Evolutionary conservation across 345 rosid species (phyloP).

Genomic region (Clausena lansium): DNA sequence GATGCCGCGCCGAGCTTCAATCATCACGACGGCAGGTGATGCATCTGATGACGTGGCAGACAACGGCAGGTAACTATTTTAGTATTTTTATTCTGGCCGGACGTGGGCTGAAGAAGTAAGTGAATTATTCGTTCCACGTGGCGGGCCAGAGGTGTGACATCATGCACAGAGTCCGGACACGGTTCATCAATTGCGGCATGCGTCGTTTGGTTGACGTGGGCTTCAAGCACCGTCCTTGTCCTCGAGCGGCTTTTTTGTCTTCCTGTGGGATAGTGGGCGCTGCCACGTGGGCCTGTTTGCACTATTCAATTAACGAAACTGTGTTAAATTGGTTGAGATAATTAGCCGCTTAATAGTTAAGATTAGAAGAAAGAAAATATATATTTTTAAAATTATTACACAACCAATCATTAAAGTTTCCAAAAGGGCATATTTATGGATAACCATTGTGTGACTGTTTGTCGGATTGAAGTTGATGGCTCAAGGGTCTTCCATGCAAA

Average conservation of each 20-base stretch:
- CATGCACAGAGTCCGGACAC: background rate
- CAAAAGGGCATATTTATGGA: background rate
- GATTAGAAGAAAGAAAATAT: too few species aligned
- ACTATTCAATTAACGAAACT: background rate
- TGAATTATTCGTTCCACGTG: background rate
- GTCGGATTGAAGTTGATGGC: too few species aligned
- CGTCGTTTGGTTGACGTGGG: conserved; percentile 9
- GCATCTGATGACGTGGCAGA: background rate
- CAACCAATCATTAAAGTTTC: background rate
- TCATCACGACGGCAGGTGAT: background rate
- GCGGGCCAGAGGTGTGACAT: background rate
- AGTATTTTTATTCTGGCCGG: background rate
- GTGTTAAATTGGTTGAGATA: background rate
- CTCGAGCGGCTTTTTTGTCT: conserved; percentile 15
- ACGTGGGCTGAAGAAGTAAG: too few species aligned
- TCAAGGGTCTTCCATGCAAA: too few species aligned
- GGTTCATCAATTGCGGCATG: too few species aligned
- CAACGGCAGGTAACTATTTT: background rate
- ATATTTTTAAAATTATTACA: too few species aligned
- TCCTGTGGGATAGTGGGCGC: too few species aligned
- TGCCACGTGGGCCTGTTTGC: background rate
- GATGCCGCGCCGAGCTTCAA: background rate
- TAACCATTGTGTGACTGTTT: too few species aligned
- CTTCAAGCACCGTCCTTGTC: conserved; percentile 28
- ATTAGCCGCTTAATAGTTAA: too few species aligned